Conservation (phyloP, 495 filamentous ascomycete genomes). For the Pseudevernia furfuracea region DNA sequence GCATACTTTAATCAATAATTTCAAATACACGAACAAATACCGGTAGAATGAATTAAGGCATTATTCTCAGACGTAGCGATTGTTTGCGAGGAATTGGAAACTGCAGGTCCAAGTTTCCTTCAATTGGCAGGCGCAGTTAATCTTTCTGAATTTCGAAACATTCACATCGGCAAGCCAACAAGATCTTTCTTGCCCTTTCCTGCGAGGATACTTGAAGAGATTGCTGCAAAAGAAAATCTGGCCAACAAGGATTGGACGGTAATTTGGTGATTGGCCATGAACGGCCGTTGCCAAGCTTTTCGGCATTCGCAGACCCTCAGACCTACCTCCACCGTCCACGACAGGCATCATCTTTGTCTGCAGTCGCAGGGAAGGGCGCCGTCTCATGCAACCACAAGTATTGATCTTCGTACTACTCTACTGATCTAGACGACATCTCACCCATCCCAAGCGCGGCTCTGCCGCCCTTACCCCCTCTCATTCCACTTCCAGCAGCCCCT, state of each 20-base stretch:
- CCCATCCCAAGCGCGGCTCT: slow-evolving; percentile 1
- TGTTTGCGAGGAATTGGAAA: neutral
- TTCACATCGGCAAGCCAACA: neutral
- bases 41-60: no score
- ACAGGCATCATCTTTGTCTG: neutral
- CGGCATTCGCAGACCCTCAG: neutral
- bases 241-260: neutral
- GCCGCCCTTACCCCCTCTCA: neutral
- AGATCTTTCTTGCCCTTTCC: neutral
- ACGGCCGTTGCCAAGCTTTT: neutral
- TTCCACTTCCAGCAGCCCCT: neutral
- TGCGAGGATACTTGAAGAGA: neutral
- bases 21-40: neutral
- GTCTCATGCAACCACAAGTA: neutral
- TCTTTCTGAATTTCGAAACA: no score
- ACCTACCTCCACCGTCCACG: neutral
- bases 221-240: neutral
- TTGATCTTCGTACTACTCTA: neutral
- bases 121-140: neutral
- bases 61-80: no score
- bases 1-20: neutral
- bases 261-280: no score
- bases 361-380: neutral
- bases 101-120: neutral
- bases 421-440: neutral